phyloP scores from a whole-genome alignment of 768 basidiomycete genomes.

The Grammothele lineata region DNA sequence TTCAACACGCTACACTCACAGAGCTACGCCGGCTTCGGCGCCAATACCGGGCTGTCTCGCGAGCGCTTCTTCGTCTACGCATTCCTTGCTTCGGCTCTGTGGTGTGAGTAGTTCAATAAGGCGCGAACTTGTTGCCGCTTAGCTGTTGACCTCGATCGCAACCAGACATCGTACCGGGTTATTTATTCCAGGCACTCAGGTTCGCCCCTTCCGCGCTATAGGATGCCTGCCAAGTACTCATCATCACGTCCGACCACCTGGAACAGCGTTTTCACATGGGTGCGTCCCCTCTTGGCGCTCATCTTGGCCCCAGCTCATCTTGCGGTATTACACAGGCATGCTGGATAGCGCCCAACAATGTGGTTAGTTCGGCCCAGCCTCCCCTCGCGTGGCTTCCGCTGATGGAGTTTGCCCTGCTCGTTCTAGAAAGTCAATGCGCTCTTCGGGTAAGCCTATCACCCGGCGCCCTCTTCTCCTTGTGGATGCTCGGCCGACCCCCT shows the following conservation, averaged over 20 bases:
- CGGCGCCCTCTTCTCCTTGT: background rate
- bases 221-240: background rate
- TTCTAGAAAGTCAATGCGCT: slow-evolving; percentile 44
- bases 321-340: slow-evolving; percentile 41
- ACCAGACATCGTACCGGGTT: slow-evolving; percentile 54
- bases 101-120: slow-evolving; percentile 31
- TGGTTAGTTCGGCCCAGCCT: slow-evolving; percentile 33
- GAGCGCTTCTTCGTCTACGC: slow-evolving; percentile 57
- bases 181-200: slow-evolving; percentile 51
- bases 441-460: slow-evolving; percentile 39
- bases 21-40: slow-evolving; percentile 46
- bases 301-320: background rate
- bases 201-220: slow-evolving; percentile 15
- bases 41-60: slow-evolving; percentile 49
- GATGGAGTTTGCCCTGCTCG: background rate
- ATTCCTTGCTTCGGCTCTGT: slow-evolving; percentile 41
- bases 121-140: no score
- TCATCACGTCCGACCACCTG: no score
- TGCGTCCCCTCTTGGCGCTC: slow-evolving; percentile 1
- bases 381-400: background rate
- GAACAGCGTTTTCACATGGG: slow-evolving; percentile 17
- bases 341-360: slow-evolving; percentile 59
- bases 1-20: slow-evolving; percentile 74
- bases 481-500: no score
- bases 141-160: background rate